A percentile compares a stretch with the other conserved stretches of the same genome.
Evolutionary conservation across 192 early-diverging fungal genomes (phyloP).

Genomic region (Jimgerdemannia flammicorona): DNA sequence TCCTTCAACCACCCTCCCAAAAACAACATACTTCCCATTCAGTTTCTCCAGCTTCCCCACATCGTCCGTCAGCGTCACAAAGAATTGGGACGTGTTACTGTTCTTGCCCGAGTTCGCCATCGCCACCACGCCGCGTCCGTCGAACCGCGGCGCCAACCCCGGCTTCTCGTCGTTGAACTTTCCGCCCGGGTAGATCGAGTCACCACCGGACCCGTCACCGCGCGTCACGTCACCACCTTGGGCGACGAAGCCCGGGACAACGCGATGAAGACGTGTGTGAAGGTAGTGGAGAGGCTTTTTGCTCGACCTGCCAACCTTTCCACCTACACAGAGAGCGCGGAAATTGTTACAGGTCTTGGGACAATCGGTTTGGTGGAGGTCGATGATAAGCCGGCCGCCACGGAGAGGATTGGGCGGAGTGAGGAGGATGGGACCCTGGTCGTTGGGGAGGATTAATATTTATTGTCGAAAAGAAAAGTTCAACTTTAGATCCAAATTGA

Average conservation of each 20-base stretch:
- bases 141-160: slow-evolving; percentile 23
- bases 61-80: slow-evolving; percentile 34
- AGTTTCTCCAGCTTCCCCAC: slow-evolving; percentile 29
- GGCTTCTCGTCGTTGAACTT: slow-evolving; percentile 57
- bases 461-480: no score
- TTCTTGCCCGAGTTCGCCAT: slow-evolving; percentile 65
- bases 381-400: slow-evolving; percentile 26
- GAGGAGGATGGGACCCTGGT: slow-evolving; percentile 11
- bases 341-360: slow-evolving; percentile 42
- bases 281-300: slow-evolving; percentile 33
- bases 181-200: slow-evolving; percentile 50
- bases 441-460: no score
- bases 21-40: slow-evolving; percentile 63
- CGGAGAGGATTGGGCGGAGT: slow-evolving; percentile 13
- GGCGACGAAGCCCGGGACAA: slow-evolving; percentile 29
- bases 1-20: slow-evolving; percentile 59
- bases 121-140: slow-evolving; percentile 19
- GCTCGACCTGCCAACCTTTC: slow-evolving; percentile 26
- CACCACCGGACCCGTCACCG: slow-evolving; percentile 45
- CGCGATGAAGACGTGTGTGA: slow-evolving; percentile 23
- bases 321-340: slow-evolving; percentile 23
- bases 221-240: slow-evolving; percentile 44
- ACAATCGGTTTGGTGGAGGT: slow-evolving; percentile 17
- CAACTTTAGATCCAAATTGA: no score
- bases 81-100: slow-evolving; percentile 63